Evolutionary conservation across 371 early-diverging fungal species (phyloP), one percentile per base, ranked within the genome.

Genomic region (Mucor ambiguus): DNA sequence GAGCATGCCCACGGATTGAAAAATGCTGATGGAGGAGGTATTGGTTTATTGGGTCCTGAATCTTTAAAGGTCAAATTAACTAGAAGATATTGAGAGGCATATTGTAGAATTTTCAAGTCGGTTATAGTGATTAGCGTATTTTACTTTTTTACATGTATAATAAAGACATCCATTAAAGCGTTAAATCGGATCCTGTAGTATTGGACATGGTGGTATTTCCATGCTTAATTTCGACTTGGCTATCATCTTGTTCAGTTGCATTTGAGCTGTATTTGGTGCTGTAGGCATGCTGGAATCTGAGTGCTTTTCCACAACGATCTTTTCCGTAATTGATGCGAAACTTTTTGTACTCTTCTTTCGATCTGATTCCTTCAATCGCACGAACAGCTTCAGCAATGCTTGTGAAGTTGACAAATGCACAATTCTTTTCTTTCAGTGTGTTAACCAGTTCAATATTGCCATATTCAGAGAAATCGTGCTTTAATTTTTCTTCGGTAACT

Each of bases 391-490:
- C 74, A 0, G 79, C 66, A 33, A 95, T 84, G 58, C 84, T 83
- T 5, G 89, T 86, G 73, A 94, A 91, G 71, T 94, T 93, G 55
- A 94, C 92, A 74, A 95, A 95, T 0, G 89, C 94, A 63, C 92
- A 90, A 61, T 86, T 88, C 74, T 92, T 92, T 49, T 92, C 93
- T 58, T 70, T 75, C n/a, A 93, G 68, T 2, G 91, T 84, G 69
- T 93, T 90, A 58, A 95, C 83, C 52, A 86, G 66, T 66, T 95
- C 95, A 33, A 95, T 87, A 20, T 89, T 87, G 11, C 95, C 96
- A 80, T 83, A 95, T 58, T 85, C 82, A 10, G 84, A 71, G 66
- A 95, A 90, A 67, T 92, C 93, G 14, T 81, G 70, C 16, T 80
- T 79, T 10, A 95, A 78, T 60, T 81, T 82, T 33, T 86, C 86